Evolutionary conservation across 2,329 filamentous ascomycete genomes (phyloP), one percentile per base, ranked within the genome.

Genomic region (Gaeumannomyces tritici): DNA sequence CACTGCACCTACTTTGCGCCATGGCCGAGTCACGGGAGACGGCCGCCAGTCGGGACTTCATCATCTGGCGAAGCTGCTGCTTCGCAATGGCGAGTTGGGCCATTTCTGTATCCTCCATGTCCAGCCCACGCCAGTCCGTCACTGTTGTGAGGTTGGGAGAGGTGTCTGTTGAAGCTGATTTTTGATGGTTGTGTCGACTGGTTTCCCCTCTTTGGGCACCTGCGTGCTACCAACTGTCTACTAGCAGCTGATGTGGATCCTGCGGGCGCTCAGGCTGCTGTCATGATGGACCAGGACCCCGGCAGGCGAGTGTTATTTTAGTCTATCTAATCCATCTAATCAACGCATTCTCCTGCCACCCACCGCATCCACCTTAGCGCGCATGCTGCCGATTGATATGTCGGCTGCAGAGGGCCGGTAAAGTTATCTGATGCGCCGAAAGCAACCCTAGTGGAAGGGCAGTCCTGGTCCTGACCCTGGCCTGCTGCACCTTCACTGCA

Each of bases 11-110:
- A 92, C 92, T 95, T 79, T 96, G 92, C 56, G 75, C 72, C 62
- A 76, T 73, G 62, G 91, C 79, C 18, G 84, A 81, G 28, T 89
- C 83, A n/a, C 81, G 76, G 1, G 86, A 74, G 59, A 96, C 71
- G 9, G 72, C 74, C 26, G 83, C 80, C 26, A 96, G 80, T 35
- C 80, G 80, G 66, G 83, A 77, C 71, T 88, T 92, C 77, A 96
- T 88, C 61, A 83, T 76, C 65, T 79, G 80, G 63, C 93, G 83
- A 65, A 96, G 79, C 68, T 90, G 87, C 71, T 89, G 87, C 77
- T 96, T 96, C 57, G 89, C 86, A 63, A 82, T 79, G 66, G 81
- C 81, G 62, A 92, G 75, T 61, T 83, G 76, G 57, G 82, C 76
- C 80, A 85, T 86, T 64, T 73, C 72, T 59, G 60, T 47, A 51